Base-by-base conservation (phyloP, 116 monocot species). In the Cymodocea nodosa region DNA sequence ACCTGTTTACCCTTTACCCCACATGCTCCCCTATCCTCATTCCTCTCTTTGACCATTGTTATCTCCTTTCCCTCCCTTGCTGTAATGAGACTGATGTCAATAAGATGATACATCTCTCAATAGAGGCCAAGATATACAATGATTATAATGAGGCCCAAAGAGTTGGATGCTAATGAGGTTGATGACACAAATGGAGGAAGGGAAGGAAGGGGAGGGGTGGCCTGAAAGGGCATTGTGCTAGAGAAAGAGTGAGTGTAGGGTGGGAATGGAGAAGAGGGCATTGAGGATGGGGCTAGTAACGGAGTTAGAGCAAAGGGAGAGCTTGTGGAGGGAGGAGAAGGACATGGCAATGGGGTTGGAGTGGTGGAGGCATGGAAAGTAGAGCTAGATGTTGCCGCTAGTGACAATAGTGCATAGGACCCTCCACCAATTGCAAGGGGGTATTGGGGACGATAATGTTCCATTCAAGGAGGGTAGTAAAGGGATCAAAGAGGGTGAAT, bases 41-140 rank as follows among this genome's bases (percentile, higher is more conserved):
- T n/a, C n/a, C n/a, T n/a, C n/a, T n/a, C n/a, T n/a, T n/a, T n/a
- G n/a, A n/a, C n/a, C n/a, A n/a, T n/a, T n/a, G n/a, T n/a, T n/a
- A n/a, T n/a, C n/a, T n/a, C n/a, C n/a, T n/a, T n/a, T n/a, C n/a
- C n/a, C n/a, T n/a, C n/a, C n/a, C n/a, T n/a, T n/a, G n/a, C n/a
- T n/a, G n/a, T n/a, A n/a, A n/a, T n/a, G n/a, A n/a, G n/a, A n/a
- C n/a, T n/a, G n/a, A n/a, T n/a, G n/a, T n/a, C n/a, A n/a, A n/a
- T n/a, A n/a, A n/a, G n/a, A n/a, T n/a, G n/a, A n/a, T n/a, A n/a
- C n/a, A n/a, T n/a, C n/a, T n/a, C n/a, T n/a, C n/a, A n/a, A n/a
- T n/a, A 81, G 59, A 87, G 83, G 59, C 88, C 88, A 60, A 93
- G 77, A 74, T 73, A 83, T n/a, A n/a, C n/a, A n/a, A n/a, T n/a